Evolutionary conservation across 768 basidiomycete genomes (phyloP).

Genomic region (Nidularia pulvinata): DNA sequence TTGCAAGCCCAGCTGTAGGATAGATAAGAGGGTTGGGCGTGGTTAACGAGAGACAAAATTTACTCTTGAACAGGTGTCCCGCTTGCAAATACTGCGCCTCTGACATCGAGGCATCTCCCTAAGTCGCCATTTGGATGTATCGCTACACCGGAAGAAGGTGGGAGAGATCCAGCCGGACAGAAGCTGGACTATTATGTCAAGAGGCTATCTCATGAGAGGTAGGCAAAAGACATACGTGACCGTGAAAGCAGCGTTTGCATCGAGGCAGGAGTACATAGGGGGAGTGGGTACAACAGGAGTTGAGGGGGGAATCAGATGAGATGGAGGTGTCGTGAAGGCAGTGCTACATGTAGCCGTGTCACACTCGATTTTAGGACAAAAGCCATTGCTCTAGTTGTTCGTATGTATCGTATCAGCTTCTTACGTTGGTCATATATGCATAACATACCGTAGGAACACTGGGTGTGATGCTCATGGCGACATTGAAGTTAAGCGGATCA

Average conservation of each 20-base stretch:
- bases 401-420: too few relatives aligned
- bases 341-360: slow-evolving; percentile 7
- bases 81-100: slow-evolving; percentile 18
- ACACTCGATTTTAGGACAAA: slow-evolving; percentile 9
- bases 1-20: slow-evolving; percentile 28
- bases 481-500: slow-evolving; percentile 13
- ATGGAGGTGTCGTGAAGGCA: slow-evolving; percentile 5
- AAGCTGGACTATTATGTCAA: slow-evolving; percentile 3
- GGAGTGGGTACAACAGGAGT: slow-evolving; percentile 3
- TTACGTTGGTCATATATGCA: too few relatives aligned
- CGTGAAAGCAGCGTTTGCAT: slow-evolving; percentile 6
- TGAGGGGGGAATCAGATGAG: slow-evolving; percentile 9
- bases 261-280: slow-evolving; percentile 10
- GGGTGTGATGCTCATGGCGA: slow-evolving; percentile 8
- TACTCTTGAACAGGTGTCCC: slow-evolving; percentile 24
- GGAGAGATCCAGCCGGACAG: slow-evolving; percentile 9
- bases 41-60: neutral
- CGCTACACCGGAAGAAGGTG: slow-evolving; percentile 2
- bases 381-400: slow-evolving; percentile 3
- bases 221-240: slow-evolving; percentile 9
- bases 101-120: slow-evolving; percentile 29
- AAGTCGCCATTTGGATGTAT: slow-evolving; percentile 23
- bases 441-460: neutral
- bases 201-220: neutral
- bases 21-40: neutral